Evolutionary conservation across 2,329 filamentous ascomycete genomes (phyloP), one percentile per base, ranked within the genome.

Genomic region (Pestalotiopsis fici): DNA sequence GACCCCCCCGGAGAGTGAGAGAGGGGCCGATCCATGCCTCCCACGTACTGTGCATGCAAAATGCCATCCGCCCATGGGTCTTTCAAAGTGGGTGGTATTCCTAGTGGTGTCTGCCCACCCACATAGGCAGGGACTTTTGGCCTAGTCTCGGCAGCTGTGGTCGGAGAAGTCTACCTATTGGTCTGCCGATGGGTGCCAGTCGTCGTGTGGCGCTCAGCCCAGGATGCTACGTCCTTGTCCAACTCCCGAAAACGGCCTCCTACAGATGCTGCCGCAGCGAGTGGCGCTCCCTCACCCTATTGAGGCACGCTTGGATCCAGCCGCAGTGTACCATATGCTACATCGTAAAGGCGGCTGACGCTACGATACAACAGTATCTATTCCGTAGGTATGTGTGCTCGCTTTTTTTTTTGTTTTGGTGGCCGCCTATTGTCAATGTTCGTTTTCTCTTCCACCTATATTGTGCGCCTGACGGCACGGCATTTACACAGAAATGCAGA

Each of bases 101-200:
- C n/a, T 23, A 35, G 31, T 35, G 31, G 31, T 35, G 57, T 12
- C 28, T 35, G 31, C 31, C 27, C 57, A 59, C 57, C 27, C 59
- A 35, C 59, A n/a, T 50, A 50, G 43, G 43, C 43, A 50, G 59
- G 59, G 59, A 62, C 59, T 62, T 62, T 62, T 62, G 59, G 59
- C 35, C 59, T 62, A 62, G 59, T 62, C 59, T 62, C 59, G 59
- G 59, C 59, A 62, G 59, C 37, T 62, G 59, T 50, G 37, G n/a
- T 62, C 59, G 31, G 35, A 62, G 35, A 62, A 27, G 31, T 3
- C 21, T 18, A 62, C 15, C 7, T 28, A 23, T 28, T 43, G 25
- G 35, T 25, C 15, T 50, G n/a, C n/a, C 18, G 37, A 28, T 13
- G 37, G 31, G 37, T 62, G 59, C 31, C 35, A 62, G 37, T 35